phyloP scores from a whole-genome alignment of 176 grass and related monocot genomes.

The Themeda triandra region DNA sequence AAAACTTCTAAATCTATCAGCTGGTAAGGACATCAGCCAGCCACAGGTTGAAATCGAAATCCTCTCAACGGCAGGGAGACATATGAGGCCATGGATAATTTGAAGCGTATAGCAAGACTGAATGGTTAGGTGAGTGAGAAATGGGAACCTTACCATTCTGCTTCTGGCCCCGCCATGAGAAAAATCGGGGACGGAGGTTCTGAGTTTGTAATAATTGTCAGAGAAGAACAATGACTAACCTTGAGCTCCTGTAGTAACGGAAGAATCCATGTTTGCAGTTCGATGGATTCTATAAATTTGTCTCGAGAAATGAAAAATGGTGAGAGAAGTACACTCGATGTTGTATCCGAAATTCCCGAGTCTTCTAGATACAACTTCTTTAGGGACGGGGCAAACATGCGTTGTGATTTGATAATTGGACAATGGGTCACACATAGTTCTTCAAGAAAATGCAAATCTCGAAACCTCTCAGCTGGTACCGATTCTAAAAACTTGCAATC shows the following conservation, averaged over 20 bases:
- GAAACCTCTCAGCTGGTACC: not conserved
- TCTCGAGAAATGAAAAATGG: not conserved
- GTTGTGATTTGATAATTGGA: not conserved
- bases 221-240: not conserved
- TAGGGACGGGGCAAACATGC: not conserved
- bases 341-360: not conserved
- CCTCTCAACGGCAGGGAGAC: not conserved
- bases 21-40: not conserved
- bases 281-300: not conserved
- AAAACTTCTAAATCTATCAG: not conserved
- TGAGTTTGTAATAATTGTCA: not conserved
- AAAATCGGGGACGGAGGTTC: not conserved
- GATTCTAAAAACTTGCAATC: not conserved
- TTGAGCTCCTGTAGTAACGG: not conserved
- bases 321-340: not conserved
- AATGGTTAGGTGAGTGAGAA: not conserved
- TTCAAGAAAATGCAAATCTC: not conserved
- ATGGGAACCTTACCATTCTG: not conserved
- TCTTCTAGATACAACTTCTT: not conserved
- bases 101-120: fast-evolving
- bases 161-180: not conserved
- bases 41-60: not conserved
- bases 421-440: not conserved
- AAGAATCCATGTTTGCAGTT: not conserved
- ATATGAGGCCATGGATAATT: not conserved